Conservation (phyloP, 2,329 filamentous ascomycete genomes). For the Aspergillus spinulosporus region DNA sequence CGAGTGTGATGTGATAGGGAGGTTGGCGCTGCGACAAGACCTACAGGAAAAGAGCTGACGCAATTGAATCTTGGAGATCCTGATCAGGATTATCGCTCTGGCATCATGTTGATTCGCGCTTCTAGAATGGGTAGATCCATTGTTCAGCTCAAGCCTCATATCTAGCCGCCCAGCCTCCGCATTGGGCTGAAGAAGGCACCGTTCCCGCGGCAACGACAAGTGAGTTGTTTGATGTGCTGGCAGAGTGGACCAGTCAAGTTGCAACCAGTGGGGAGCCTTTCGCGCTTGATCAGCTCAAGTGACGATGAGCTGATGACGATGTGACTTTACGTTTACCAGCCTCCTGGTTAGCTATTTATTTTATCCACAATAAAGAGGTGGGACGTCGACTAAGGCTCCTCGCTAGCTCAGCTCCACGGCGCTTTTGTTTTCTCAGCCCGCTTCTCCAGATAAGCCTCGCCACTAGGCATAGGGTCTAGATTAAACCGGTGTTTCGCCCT, state of each 20-base stretch:
- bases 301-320: neutral
- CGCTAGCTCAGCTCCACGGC: constrained; percentile 5
- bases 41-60: neutral
- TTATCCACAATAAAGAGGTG: constrained; percentile 10
- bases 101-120: constrained; percentile 9
- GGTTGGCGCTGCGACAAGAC: neutral
- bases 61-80: constrained; percentile 6
- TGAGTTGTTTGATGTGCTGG: constrained; percentile 26
- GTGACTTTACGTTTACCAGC: constrained; percentile 1
- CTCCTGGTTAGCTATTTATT: constrained; percentile 7
- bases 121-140: neutral
- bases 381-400: constrained; percentile 2
- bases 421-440: constrained; percentile 8
- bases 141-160: constrained; percentile 14
- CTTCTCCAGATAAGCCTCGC: constrained; percentile 13
- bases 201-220: constrained; percentile 24
- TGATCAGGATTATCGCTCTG: neutral
- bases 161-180: constrained; percentile 7
- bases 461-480: constrained; percentile 14
- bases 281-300: constrained; percentile 19
- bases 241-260: constrained; percentile 11
- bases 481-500: constrained; percentile 12
- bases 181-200: constrained; percentile 11
- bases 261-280: constrained; percentile 12
- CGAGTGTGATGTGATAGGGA: neutral